These are phyloP conservation scores for Escovopsis weberi DNA, from an alignment of 2,329 filamentous ascomycete species.

Conservation along the genomic window DNA sequence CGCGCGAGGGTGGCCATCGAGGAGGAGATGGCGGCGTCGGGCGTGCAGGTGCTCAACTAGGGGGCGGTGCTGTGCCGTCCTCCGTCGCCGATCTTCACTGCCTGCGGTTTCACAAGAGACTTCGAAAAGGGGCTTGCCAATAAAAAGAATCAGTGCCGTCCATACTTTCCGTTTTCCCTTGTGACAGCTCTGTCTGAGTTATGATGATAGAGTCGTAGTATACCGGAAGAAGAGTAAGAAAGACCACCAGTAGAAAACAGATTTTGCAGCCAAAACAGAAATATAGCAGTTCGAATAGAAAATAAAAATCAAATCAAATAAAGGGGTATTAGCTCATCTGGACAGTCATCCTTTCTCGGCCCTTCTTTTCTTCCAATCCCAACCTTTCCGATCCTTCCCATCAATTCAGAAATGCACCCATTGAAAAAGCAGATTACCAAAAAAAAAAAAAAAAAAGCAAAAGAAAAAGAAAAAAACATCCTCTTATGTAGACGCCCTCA, in stretches of 20 bases:
- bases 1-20: slow-evolving; percentile 15
- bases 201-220: too few species aligned
- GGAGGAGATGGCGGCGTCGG: slow-evolving; percentile 5
- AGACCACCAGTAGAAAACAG: too few species aligned
- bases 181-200: too few species aligned
- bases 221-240: too few species aligned
- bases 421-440: too few species aligned
- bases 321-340: slow-evolving; percentile 5
- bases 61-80: too few species aligned
- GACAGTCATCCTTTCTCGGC: neutral
- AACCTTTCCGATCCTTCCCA: too few species aligned
- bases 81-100: neutral
- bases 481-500: slow-evolving; percentile 3
- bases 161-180: too few species aligned
- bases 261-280: too few species aligned
- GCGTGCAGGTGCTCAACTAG: neutral
- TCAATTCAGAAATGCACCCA: too few species aligned
- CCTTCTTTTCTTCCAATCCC: slow-evolving; percentile 1
- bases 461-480: slow-evolving; percentile 3
- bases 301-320: neutral
- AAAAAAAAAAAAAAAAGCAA: neutral
- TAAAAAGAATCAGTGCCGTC: neutral
- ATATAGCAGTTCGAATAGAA: too few species aligned
- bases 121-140: neutral
- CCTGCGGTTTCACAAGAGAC: neutral